These are phyloP conservation scores for Lentinus brumalis DNA, from an alignment of 768 basidiomycete genomes.

Conservation along the genomic window DNA sequence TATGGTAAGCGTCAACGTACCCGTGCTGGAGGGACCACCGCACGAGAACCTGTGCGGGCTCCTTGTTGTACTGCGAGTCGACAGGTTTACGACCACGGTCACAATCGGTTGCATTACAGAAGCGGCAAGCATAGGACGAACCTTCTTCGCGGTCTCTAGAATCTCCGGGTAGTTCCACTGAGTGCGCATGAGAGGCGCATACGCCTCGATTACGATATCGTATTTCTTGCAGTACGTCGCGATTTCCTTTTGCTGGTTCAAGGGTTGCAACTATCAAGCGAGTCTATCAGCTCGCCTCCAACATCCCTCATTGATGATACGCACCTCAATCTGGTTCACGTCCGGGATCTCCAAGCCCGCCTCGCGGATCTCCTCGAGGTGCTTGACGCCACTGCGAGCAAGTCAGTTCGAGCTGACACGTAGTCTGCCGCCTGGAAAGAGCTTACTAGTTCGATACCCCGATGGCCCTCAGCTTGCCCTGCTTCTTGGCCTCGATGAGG, in stretches of 20 bases:
- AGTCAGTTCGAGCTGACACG: background rate
- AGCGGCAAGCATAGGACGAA: background rate
- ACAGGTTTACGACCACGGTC: no score
- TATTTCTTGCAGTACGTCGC: constrained; percentile 59
- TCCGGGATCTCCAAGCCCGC: constrained; percentile 65
- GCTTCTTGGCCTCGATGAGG: constrained; percentile 36
- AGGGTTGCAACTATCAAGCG: constrained; percentile 70
- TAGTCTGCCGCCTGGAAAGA: constrained; percentile 11
- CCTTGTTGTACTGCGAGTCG: constrained; percentile 56
- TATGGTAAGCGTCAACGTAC: constrained; percentile 25
- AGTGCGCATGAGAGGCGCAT: constrained; percentile 68
- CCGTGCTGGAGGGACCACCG: constrained; percentile 85
- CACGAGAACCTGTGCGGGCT: constrained; percentile 80
- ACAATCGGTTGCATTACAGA: no score
- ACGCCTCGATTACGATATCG: constrained; percentile 43
- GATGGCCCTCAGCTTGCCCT: constrained; percentile 38
- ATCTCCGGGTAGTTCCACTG: constrained; percentile 51
- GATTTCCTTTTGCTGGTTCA: constrained; percentile 80
- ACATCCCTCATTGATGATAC: background rate
- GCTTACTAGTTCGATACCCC: constrained; percentile 55
- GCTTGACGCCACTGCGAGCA: constrained; percentile 53
- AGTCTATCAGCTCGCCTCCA: background rate
- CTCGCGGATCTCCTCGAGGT: constrained; percentile 71
- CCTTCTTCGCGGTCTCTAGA: constrained; percentile 53
- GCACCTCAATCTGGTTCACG: constrained; percentile 83